Evolutionary conservation across 73 alveolate species (phyloP).

Genomic region (Tetrahymena elliotti): DNA sequence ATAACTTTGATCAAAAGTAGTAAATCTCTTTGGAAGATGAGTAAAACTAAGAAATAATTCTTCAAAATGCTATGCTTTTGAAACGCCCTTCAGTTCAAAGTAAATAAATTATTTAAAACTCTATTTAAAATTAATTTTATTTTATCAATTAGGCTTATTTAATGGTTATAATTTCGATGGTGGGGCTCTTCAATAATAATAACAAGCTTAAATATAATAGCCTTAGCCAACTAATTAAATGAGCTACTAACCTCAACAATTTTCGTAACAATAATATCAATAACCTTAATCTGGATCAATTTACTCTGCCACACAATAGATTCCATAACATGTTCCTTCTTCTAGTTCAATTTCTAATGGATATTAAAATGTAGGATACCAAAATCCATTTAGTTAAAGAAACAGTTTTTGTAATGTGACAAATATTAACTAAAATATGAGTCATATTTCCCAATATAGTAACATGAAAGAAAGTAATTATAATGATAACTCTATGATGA

Average conservation of each 20-base stretch:
- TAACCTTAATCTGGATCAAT: neutral
- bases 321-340: neutral
- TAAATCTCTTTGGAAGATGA: slow-evolving; percentile 32
- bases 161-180: slow-evolving; percentile 38
- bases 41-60: slow-evolving; percentile 13
- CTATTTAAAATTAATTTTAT: neutral
- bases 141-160: slow-evolving; percentile 2
- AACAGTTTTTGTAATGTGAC: neutral
- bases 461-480: neutral
- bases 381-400: neutral
- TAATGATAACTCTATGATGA: neutral
- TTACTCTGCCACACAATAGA: neutral
- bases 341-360: neutral
- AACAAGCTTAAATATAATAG: neutral
- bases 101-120: neutral
- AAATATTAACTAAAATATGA: neutral
- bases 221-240: neutral
- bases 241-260: neutral
- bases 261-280: neutral
- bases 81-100: slow-evolving; percentile 28
- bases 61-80: slow-evolving; percentile 1
- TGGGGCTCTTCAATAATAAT: neutral
- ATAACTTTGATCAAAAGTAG: slow-evolving; percentile 16
- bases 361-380: neutral
- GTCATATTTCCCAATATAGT: neutral